Evolutionary conservation across 805 yeast species (phyloP), one percentile per base, ranked within the genome.

Genomic region (Kurtzmaniella fragi): DNA sequence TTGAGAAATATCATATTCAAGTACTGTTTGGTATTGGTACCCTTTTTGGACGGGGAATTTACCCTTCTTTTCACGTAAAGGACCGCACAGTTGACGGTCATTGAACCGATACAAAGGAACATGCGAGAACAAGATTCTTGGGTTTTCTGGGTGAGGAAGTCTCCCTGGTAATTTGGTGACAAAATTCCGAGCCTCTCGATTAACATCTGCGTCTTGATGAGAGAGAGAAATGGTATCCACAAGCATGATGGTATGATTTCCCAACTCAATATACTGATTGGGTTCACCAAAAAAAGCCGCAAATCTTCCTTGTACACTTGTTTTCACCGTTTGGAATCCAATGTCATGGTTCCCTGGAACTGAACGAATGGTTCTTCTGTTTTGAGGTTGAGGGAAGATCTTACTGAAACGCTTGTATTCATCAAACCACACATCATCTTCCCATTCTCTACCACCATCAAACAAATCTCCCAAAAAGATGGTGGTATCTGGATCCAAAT

Each of bases 281-380:
- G 93, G 65, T 31, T 77, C 78, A 1, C 98, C 99, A 58, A 88
- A 91, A 53, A 68, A 73, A 1, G 80, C 64, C 30, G 73, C 62
- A 60, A 90, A 93, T 47, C 98, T 64, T 28, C 75, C 61, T 33
- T 75, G 61, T 17, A 82, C 78, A 1, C 68, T 59, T 17, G 71
- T 69, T 13, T 78, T 68, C 12, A 93, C 78, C 42, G 80, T 77
- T 23, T 93, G 96, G 62, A 84, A 91, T 0, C 99, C 99, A 46
- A 95, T 87, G 56, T 93, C 99, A 57, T 93, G 99, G 56, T 93
- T 93, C 1, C 99, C 99, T 0, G 96, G 96, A 7, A 75, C 53
- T 2, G 70, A 59, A 27, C 62, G 49, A 37, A 57, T 53, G 17
- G 61, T 59, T 16, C 60, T 49, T 37, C 75, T 64, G 39, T 68